Conservation (phyloP, 306 rosid species). For the Lotus japonicus region DNA sequence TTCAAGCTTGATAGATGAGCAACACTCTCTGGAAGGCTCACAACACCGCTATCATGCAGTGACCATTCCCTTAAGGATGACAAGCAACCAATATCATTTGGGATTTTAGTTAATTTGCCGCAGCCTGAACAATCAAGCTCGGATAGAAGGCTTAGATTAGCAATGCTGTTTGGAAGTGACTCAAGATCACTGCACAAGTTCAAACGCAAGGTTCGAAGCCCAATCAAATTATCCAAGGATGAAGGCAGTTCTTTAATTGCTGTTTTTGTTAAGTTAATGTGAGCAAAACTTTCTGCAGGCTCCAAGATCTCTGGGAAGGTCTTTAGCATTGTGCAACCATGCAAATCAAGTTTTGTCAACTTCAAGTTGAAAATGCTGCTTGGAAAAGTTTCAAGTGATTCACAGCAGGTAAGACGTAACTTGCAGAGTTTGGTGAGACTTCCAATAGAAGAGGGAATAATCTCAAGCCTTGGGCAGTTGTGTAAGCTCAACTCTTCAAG, state of each 20-base stretch:
- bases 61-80: slow-evolving; percentile 12
- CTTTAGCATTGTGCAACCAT: no score
- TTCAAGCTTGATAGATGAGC: no score
- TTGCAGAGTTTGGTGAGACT: not conserved
- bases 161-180: slow-evolving; percentile 10
- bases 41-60: not conserved
- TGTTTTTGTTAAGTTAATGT: no score
- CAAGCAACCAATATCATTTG: not conserved
- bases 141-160: not conserved
- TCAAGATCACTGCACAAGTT: not conserved
- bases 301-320: no score
- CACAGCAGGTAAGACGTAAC: slow-evolving; percentile 5
- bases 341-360: no score
- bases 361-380: slow-evolving; percentile 21
- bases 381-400: slow-evolving; percentile 5
- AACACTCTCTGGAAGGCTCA: no score
- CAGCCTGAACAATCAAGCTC: slow-evolving; percentile 13
- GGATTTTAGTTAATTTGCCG: slow-evolving; percentile 6
- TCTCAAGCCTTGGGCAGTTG: not conserved
- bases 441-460: slow-evolving; percentile 21
- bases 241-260: not conserved
- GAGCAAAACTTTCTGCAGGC: no score
- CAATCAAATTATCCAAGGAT: not conserved
- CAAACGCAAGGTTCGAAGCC: not conserved
- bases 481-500: slow-evolving; percentile 13